A percentile compares a stretch with the other conserved stretches of the same genome.
Conservation (phyloP, 1,284 basidiomycete species). For the Trametes sp. region DNA sequence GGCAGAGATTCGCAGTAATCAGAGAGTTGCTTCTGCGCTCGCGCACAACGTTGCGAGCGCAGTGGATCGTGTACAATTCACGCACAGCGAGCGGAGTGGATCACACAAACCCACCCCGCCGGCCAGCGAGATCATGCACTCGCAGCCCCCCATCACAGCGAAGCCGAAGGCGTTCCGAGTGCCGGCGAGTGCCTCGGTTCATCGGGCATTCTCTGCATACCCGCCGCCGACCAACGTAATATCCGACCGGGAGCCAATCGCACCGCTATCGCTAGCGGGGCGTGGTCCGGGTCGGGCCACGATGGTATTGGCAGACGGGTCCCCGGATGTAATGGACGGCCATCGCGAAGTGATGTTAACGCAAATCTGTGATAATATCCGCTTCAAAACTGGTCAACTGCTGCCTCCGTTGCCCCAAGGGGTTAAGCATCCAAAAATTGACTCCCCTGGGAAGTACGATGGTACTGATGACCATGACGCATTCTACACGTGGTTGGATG, state of each 20-base stretch:
- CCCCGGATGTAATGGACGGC: not conserved
- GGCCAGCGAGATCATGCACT: no score
- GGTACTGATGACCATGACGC: not conserved
- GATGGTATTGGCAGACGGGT: not conserved
- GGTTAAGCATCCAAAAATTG: slow-evolving; percentile 12
- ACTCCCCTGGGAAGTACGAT: not conserved
- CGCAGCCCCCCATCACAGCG: not conserved
- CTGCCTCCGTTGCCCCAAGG: not conserved
- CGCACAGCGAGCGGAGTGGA: not conserved
- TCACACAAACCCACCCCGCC: not conserved
- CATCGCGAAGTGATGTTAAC: not conserved
- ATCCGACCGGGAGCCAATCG: not conserved
- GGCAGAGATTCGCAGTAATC: not conserved
- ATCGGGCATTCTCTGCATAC: not conserved
- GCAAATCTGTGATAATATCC: slow-evolving; percentile 2
- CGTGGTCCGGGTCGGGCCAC: not conserved
- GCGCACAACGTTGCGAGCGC: not conserved
- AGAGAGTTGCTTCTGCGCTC: not conserved
- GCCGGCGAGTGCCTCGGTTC: not conserved
- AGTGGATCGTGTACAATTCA: not conserved
- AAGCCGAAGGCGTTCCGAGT: not conserved
- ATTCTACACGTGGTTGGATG: slow-evolving; percentile 1
- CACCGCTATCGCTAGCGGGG: not conserved
- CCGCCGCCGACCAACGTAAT: not conserved
- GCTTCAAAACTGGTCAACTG: not conserved